Conservation (phyloP, 345 rosid genomes). For the Tarenaya hassleriana region DNA sequence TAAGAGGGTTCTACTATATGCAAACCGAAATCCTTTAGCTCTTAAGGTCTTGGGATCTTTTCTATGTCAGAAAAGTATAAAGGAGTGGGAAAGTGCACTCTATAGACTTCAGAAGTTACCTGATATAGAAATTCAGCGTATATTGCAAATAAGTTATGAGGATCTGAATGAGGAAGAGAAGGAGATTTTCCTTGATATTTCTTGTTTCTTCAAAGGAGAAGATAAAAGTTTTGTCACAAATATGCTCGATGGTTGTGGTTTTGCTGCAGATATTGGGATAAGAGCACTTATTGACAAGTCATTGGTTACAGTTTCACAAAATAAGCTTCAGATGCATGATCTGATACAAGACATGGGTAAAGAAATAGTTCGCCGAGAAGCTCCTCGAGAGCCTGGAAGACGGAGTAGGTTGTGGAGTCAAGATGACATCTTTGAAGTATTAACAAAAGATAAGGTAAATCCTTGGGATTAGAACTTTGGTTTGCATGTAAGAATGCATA, state of each 20-base stretch:
- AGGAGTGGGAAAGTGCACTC: conserved; percentile 15
- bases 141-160: conserved; percentile 26
- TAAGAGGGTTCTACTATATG: neutral
- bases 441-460: conserved; percentile 8
- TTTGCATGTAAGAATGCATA: neutral
- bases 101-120: conserved; percentile 10
- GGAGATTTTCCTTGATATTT: conserved; percentile 41
- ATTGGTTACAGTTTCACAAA: conserved; percentile 23
- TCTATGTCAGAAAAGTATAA: neutral
- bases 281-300: conserved; percentile 31
- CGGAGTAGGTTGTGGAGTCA: conserved; percentile 19
- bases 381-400: conserved; percentile 3
- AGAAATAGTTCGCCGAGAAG: conserved; percentile 22
- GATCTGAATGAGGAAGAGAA: conserved; percentile 20
- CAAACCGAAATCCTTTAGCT: conserved; percentile 26
- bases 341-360: conserved; percentile 37
- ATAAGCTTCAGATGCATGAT: conserved; percentile 35
- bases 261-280: conserved; percentile 22
- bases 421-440: conserved; percentile 12
- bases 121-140: conserved; percentile 8
- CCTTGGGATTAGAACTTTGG: neutral
- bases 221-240: conserved; percentile 7
- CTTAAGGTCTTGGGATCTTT: conserved; percentile 26
- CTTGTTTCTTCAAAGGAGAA: conserved; percentile 35
- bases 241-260: conserved; percentile 21